Evolutionary conservation across 257 asterid species (phyloP).

Genomic region (Capsicum baccatum): DNA sequence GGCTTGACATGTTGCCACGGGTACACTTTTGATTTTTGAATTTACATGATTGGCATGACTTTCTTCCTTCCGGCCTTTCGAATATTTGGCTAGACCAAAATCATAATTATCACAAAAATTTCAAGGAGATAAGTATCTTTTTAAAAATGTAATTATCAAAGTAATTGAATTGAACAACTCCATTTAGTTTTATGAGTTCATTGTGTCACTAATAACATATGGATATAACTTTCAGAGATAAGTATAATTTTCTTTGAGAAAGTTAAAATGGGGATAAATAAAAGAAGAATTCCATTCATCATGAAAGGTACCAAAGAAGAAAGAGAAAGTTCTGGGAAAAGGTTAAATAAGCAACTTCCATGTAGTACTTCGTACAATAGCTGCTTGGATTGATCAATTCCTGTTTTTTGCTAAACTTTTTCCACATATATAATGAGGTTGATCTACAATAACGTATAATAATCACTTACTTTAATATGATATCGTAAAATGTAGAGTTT

Average conservation of each 20-base stretch:
- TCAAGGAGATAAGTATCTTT: background rate
- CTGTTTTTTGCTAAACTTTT: background rate
- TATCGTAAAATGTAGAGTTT: background rate
- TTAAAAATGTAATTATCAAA: background rate
- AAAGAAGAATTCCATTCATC: background rate
- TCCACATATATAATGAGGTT: background rate
- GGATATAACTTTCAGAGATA: background rate
- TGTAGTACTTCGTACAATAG: background rate
- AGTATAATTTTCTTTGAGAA: background rate
- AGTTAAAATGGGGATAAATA: background rate
- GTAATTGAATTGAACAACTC: background rate
- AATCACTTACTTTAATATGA: background rate
- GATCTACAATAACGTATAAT: background rate
- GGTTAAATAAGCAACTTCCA: background rate
- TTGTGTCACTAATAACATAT: background rate
- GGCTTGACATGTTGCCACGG: background rate
- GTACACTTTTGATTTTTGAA: background rate
- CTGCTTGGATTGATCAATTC: background rate
- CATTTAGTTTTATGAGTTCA: background rate
- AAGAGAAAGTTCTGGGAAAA: conserved; percentile 35
- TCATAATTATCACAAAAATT: background rate
- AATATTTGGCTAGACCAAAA: background rate
- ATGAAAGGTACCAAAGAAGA: background rate
- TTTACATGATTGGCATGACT: background rate
- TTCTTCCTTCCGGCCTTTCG: background rate